These are phyloP conservation scores for Linnemannia schmuckeri DNA, from an alignment of 192 early-diverging fungal genomes.

Conservation along the genomic window DNA sequence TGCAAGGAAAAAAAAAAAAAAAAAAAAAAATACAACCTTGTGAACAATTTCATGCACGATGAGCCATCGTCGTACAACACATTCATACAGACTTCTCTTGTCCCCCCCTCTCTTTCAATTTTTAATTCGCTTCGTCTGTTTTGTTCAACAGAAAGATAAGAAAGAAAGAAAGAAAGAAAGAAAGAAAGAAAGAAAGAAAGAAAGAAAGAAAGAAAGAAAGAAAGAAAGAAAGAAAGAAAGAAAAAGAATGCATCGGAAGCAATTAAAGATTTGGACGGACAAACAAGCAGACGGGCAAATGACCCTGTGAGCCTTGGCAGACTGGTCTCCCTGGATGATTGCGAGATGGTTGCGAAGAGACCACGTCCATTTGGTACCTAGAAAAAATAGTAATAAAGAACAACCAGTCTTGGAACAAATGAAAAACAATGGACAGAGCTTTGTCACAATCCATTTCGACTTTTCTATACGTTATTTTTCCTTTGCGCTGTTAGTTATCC, in stretches of 20 bases:
- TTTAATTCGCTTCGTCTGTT: neutral
- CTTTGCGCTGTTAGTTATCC: no score
- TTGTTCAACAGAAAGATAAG: neutral
- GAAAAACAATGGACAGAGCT: no score
- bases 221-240: neutral
- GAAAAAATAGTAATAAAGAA: no score
- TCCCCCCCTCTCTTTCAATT: neutral
- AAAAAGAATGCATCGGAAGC: neutral
- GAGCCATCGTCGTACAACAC: neutral
- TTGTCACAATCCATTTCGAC: no score
- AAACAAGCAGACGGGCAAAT: no score
- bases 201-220: neutral
- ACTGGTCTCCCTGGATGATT: no score
- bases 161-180: neutral
- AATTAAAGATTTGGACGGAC: no score
- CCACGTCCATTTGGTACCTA: no score
- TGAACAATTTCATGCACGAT: neutral
- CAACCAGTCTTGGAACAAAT: no score
- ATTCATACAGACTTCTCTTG: neutral
- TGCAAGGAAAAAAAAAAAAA: slow-evolving; percentile 1
- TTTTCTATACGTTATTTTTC: no score
- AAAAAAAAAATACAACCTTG: neutral
- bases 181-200: neutral
- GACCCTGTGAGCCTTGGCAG: no score
- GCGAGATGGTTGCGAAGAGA: no score